Conservation (phyloP, 805 yeast genomes). For the Metschnikowia cerradonensis region DNA sequence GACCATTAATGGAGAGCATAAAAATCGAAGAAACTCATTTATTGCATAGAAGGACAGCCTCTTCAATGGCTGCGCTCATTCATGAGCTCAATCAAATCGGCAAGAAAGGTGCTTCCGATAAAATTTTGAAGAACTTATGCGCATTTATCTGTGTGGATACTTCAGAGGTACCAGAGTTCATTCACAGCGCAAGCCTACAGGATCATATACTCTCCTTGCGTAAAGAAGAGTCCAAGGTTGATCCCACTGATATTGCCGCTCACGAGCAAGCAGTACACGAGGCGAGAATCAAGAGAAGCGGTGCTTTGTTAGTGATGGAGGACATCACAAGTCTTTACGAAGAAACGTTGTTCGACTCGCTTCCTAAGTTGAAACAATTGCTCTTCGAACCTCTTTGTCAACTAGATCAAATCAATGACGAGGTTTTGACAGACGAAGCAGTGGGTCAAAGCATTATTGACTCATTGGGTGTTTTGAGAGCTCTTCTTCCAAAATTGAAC, state of each 20-base stretch:
- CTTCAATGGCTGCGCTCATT: conserved; percentile 62
- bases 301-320: conserved; percentile 72
- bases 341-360: conserved; percentile 47
- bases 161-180: conserved; percentile 90
- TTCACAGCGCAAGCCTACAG: conserved; percentile 51
- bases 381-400: conserved; percentile 63
- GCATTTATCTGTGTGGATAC: conserved; percentile 94
- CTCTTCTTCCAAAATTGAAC: conserved; percentile 62
- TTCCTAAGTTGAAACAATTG: conserved; percentile 63
- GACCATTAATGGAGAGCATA: conserved; percentile 88
- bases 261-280: conserved; percentile 63
- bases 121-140: conserved; percentile 84
- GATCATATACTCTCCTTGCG: conserved; percentile 66
- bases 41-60: conserved; percentile 70
- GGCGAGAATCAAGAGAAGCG: conserved; percentile 79
- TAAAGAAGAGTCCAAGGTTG: conserved; percentile 69
- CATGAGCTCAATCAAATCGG: conserved; percentile 50
- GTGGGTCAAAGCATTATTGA: conserved; percentile 82
- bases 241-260: conserved; percentile 56
- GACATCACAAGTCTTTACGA: conserved; percentile 52
- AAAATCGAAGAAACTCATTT: conserved; percentile 66
- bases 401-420: conserved; percentile 24
- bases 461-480: conserved; percentile 75
- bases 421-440: conserved; percentile 36
- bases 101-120: conserved; percentile 76